Evolutionary conservation across 495 filamentous ascomycete species (phyloP).

Genomic region (Aspergillus biplanus): DNA sequence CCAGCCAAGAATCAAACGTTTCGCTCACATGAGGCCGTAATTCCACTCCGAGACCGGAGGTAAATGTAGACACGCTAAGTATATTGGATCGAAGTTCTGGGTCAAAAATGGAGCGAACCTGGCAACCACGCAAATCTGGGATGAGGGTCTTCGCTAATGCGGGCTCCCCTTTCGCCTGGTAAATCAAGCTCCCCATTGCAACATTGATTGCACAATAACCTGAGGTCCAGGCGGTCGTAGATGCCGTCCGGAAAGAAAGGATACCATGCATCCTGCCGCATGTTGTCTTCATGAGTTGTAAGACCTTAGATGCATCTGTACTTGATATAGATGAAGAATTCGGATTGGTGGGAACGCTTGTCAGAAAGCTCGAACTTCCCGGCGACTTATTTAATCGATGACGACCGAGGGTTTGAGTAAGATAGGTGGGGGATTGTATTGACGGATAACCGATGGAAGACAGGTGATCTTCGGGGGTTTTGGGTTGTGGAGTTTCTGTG

Average conservation of each 20-base stretch:
- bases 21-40: constrained; percentile 72
- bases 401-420: constrained; percentile 37
- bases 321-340: constrained; percentile 55
- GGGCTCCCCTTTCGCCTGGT: constrained; percentile 60
- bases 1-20: constrained; percentile 90
- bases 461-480: constrained; percentile 34
- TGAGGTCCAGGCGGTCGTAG: constrained; percentile 56
- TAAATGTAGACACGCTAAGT: constrained; percentile 76
- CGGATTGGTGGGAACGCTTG: constrained; percentile 36
- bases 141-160: constrained; percentile 64
- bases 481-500: constrained; percentile 40
- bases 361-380: constrained; percentile 34
- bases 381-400: constrained; percentile 51
- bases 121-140: constrained; percentile 84
- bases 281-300: constrained; percentile 62
- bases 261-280: constrained; percentile 59
- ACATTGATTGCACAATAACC: constrained; percentile 62
- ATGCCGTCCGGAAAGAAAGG: constrained; percentile 59
- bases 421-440: constrained; percentile 48
- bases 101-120: constrained; percentile 69
- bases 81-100: constrained; percentile 68
- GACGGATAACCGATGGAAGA: constrained; percentile 57
- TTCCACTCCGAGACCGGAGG: constrained; percentile 70
- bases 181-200: constrained; percentile 57
- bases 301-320: constrained; percentile 53